Percentiles rank a stretch among this genome's conserved stretches.
Conservation (phyloP, 2,329 filamentous ascomycete species). For the Fusarium sp. region DNA sequence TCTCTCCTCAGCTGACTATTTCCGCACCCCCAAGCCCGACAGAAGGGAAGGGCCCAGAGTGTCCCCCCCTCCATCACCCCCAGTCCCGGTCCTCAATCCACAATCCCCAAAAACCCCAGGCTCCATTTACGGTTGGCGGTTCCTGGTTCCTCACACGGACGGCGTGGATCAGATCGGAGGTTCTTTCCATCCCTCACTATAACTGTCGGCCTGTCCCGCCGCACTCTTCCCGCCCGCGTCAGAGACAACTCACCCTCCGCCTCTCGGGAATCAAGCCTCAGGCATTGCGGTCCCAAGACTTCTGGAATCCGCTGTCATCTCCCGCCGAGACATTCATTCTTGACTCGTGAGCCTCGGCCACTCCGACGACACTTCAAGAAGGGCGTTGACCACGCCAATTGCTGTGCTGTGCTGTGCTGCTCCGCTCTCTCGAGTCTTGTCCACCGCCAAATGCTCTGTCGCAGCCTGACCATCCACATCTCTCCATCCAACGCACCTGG, state of each 20-base stretch:
- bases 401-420: background rate
- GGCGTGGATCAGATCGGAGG: slow-evolving; percentile 39
- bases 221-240: slow-evolving; percentile 38
- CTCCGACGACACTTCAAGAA: slow-evolving; percentile 25
- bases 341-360: slow-evolving; percentile 33
- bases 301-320: slow-evolving; percentile 44
- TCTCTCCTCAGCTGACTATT: slow-evolving; percentile 38
- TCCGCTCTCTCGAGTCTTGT: slow-evolving; percentile 3
- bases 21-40: slow-evolving; percentile 30
- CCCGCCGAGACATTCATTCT: slow-evolving; percentile 43
- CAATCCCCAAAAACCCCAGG: slow-evolving; percentile 39
- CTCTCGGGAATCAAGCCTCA: slow-evolving; percentile 32
- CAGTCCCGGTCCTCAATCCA: slow-evolving; percentile 39
- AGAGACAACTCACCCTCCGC: slow-evolving; percentile 37
- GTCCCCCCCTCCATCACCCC: slow-evolving; percentile 32
- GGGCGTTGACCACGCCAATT: slow-evolving; percentile 8
- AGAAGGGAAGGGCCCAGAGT: slow-evolving; percentile 27
- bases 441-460: slow-evolving; percentile 36
- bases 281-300: slow-evolving; percentile 38
- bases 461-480: slow-evolving; percentile 22
- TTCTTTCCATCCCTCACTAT: slow-evolving; percentile 39
- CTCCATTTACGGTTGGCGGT: slow-evolving; percentile 40
- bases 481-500: slow-evolving; percentile 20
- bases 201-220: slow-evolving; percentile 42
- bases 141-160: slow-evolving; percentile 39